These are phyloP conservation scores for Neoboletus magnificus DNA, from an alignment of 768 basidiomycete genomes.

Conservation along the genomic window DNA sequence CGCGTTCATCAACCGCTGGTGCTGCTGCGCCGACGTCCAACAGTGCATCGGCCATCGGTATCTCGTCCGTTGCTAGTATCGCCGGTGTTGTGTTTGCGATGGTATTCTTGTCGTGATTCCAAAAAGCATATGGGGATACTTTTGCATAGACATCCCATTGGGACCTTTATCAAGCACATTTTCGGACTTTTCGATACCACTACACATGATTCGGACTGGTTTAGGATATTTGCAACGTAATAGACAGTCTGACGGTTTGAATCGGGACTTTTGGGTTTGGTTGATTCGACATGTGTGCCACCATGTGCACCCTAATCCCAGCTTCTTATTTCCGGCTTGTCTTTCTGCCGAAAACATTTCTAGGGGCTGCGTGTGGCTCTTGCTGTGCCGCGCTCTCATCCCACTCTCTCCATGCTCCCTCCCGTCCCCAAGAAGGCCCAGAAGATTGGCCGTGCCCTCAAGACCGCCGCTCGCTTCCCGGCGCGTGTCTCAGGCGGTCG, in stretches of 20 bases:
- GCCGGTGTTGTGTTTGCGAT: constrained; percentile 35
- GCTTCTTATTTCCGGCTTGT: background rate
- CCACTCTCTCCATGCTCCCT: constrained; percentile 23
- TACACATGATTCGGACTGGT: background rate
- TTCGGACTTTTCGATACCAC: background rate
- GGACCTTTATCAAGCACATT: background rate
- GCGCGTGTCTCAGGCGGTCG: constrained; percentile 42
- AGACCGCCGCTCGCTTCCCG: constrained; percentile 55
- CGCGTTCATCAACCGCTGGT: constrained; percentile 15
- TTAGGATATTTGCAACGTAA: background rate
- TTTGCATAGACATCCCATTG: background rate
- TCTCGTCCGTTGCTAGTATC: constrained; percentile 32
- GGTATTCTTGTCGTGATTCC: constrained; percentile 31
- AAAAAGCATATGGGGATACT: background rate
- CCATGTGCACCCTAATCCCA: background rate
- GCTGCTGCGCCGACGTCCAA: constrained; percentile 16
- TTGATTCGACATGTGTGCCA: background rate
- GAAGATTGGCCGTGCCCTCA: constrained; percentile 60
- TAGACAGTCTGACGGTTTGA: background rate
- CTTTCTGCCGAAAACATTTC: background rate
- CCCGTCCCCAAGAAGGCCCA: constrained; percentile 40
- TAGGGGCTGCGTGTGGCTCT: constrained; percentile 11
- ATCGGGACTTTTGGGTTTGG: no score
- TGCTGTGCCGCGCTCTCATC: constrained; percentile 10
- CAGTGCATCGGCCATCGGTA: constrained; percentile 18